Base-by-base conservation (phyloP, 2,329 filamentous ascomycete species). In the Pleochaeta shiraiana region DNA sequence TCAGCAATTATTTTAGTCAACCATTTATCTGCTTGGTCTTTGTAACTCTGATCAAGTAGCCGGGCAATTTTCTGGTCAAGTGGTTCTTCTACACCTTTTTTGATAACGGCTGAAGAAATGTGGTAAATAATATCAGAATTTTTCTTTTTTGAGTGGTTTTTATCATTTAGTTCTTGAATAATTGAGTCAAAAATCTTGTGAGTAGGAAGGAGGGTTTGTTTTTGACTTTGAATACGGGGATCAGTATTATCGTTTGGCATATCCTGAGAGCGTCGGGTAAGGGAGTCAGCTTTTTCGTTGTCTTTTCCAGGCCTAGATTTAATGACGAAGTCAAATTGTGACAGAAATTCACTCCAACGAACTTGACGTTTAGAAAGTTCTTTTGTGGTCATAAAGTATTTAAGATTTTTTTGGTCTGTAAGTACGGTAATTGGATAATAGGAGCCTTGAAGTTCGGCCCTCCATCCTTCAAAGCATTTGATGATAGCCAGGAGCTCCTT, bases 351-450 rank as follows among this genome's bases (percentile, higher is more conserved):
- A 12, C 47, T 24, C 47, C 47, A 59, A 31, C 55, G 26, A 33
- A 31, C 55, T 59, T 11, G 55, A 6, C 55, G 9, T 21, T 28
- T 5, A 3, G 55, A 31, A 31, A 59, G 47, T 33, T 59, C 24
- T 31, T 59, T 33, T 30, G 16, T 59, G 16, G 55, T 59, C 55
- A 31, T 31, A 33, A 59, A 59, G 16, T 59, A 59, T 19, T 59
- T 28, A 14, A 59, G 11, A 21, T 59, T 59, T 16, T 24, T 3
- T 12, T 53, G 47, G 26, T 59, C 55, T 21, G 55, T 59, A 9
- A 59, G 55, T 59, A 59, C 55, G 19, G 55, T 59, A 14, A 59
- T 59, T n/a, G 24, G 55, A 33, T 59, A 59, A n/a, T 31, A 21
- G 30, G 55, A 30, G 19, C 55, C 55, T 33, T 59, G 55, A 6